Conservation (phyloP, 2,329 filamentous ascomycete species). For the Gaeumannomyces sp. region DNA sequence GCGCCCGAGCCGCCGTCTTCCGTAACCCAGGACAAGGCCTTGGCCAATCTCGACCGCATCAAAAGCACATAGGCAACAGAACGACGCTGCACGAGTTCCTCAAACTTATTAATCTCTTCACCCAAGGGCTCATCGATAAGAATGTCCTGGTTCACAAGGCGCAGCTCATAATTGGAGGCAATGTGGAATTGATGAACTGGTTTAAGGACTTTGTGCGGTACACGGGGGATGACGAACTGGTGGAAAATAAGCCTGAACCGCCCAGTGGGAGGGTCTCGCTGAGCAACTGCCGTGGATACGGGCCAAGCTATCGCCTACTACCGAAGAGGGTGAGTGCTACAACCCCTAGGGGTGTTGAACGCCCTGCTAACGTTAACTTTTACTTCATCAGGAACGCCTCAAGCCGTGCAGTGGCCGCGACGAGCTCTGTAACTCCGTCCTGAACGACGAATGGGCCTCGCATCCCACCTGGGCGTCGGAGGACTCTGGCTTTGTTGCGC, state of each 20-base stretch:
- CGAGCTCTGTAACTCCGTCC: constrained; percentile 83
- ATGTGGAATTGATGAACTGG: constrained; percentile 80
- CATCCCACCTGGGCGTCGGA: constrained; percentile 99
- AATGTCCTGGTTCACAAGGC: constrained; percentile 78
- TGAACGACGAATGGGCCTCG: constrained; percentile 98
- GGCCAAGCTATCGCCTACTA: constrained; percentile 88
- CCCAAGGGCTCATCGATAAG: constrained; percentile 84
- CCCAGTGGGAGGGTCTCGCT: constrained; percentile 81
- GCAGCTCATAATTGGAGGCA: constrained; percentile 78
- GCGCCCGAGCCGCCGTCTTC: constrained; percentile 54
- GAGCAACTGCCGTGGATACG: constrained; percentile 91
- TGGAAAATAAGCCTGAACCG: constrained; percentile 71
- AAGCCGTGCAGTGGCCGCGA: constrained; percentile 92
- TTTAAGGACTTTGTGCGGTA: constrained; percentile 81
- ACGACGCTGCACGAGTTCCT: constrained; percentile 91
- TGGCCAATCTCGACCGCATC: constrained; percentile 90
- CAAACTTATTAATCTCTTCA: constrained; percentile 94
- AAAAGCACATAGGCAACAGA: constrained; percentile 96
- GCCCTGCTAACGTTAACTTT: not conserved
- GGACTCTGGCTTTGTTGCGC: constrained; percentile 94
- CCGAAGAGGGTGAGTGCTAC: constrained; percentile 61
- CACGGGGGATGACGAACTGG: constrained; percentile 67
- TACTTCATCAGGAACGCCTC: constrained; percentile 58
- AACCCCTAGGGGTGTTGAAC: not conserved
- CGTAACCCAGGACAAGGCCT: constrained; percentile 69